phyloP scores from a whole-genome alignment of 192 early-diverging fungal genomes.

The Phycomyces blakesleeanus region DNA sequence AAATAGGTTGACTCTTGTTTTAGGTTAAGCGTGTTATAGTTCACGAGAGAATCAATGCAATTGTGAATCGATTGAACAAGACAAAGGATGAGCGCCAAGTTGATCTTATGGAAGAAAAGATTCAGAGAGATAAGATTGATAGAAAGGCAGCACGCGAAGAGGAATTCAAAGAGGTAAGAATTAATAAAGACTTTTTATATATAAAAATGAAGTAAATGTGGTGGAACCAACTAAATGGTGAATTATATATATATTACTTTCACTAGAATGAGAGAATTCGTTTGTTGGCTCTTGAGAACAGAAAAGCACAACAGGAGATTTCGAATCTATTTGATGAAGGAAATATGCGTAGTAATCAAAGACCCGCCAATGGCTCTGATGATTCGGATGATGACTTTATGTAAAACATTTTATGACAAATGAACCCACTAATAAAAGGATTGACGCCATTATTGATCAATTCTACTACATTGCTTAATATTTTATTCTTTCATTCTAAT shows the following conservation, averaged over 20 bases:
- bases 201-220: too few relatives aligned
- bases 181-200: not conserved
- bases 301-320: constrained; percentile 45
- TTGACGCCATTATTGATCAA: too few relatives aligned
- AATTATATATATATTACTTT: not conserved
- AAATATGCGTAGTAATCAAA: constrained; percentile 54
- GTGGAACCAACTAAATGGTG: too few relatives aligned
- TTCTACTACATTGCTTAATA: too few relatives aligned
- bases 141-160: constrained; percentile 27
- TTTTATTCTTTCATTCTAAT: too few relatives aligned
- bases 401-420: too few relatives aligned
- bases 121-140: constrained; percentile 51
- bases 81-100: constrained; percentile 74
- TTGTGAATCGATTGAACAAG: constrained; percentile 93
- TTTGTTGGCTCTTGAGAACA: constrained; percentile 33
- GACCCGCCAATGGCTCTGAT: constrained; percentile 43
- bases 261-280: constrained; percentile 40
- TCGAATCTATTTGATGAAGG: constrained; percentile 45
- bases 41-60: constrained; percentile 69
- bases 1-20: not conserved
- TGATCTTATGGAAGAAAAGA: constrained; percentile 75
- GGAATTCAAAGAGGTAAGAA: constrained; percentile 34
- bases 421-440: not conserved
- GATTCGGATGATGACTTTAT: constrained; percentile 67
- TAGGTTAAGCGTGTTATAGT: constrained; percentile 82